Percentiles rank a stretch among this genome's conserved stretches.
Evolutionary conservation across 2,329 filamentous ascomycete species (phyloP).

Genomic region (Chalara sp.): DNA sequence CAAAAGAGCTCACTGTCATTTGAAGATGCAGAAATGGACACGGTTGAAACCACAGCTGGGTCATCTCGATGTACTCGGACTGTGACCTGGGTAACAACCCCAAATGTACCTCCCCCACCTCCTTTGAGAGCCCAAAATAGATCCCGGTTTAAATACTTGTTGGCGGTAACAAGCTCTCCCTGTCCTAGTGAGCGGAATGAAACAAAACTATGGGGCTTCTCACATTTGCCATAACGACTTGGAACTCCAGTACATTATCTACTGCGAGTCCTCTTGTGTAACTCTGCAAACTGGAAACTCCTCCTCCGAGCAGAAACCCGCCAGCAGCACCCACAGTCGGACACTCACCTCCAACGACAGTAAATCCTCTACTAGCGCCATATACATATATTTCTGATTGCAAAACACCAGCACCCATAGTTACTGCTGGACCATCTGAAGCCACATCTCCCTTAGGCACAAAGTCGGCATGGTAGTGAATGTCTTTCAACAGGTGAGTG

Average conservation of each 20-base stretch:
- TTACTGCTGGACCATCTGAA: conserved; percentile 29
- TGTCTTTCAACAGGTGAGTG: conserved; percentile 40
- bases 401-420: conserved; percentile 35
- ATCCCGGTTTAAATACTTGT: too few relatives aligned
- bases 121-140: too few relatives aligned
- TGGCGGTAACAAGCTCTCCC: too few relatives aligned
- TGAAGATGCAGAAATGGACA: too few relatives aligned
- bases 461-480: conserved; percentile 29
- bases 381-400: conserved; percentile 35
- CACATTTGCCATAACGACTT: too few relatives aligned
- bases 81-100: too few relatives aligned
- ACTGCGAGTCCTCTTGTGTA: conserved; percentile 50
- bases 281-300: conserved; percentile 45
- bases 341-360: conserved; percentile 36
- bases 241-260: conserved; percentile 41
- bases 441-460: conserved; percentile 20
- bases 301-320: conserved; percentile 55
- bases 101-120: too few relatives aligned
- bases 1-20: too few relatives aligned
- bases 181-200: too few relatives aligned
- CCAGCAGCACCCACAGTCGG: conserved; percentile 34
- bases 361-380: conserved; percentile 36
- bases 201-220: too few relatives aligned
- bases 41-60: too few relatives aligned
- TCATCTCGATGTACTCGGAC: too few relatives aligned